A percentile compares a stretch with the other conserved stretches of the same genome.
Conservation (phyloP, 345 rosid genomes). For the Eucalyptus albens region DNA sequence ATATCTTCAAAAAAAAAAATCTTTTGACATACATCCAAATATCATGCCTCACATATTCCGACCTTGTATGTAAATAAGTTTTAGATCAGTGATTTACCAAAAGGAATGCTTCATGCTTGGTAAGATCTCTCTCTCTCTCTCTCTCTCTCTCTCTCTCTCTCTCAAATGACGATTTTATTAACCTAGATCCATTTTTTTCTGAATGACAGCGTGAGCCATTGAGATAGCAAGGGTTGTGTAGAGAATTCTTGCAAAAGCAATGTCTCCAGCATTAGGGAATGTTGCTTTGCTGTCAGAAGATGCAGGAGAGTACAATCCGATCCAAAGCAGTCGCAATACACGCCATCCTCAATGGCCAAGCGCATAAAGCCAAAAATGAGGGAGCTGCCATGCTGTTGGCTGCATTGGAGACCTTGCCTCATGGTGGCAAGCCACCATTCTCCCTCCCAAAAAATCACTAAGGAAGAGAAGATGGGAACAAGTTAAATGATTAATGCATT, state of each 20-base stretch:
- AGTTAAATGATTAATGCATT: background rate
- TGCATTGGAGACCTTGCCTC: background rate
- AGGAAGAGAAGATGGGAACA: background rate
- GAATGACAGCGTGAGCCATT: background rate
- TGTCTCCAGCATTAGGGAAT: background rate
- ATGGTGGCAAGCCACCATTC: rapidly evolving
- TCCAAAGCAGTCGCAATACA: background rate
- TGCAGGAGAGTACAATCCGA: background rate
- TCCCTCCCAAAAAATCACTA: background rate
- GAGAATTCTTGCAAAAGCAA: background rate
- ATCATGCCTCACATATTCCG: too few species aligned
- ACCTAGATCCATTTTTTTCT: too few species aligned
- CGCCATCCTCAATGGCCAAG: background rate
- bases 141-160: background rate
- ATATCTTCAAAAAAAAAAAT: background rate
- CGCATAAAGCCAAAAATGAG: background rate
- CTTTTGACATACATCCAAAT: background rate
- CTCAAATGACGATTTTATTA: background rate
- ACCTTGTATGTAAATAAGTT: too few species aligned
- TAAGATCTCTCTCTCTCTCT: background rate
- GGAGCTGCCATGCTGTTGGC: background rate
- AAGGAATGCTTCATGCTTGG: background rate
- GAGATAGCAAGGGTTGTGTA: background rate
- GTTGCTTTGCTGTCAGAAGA: background rate
- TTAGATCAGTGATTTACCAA: too few species aligned